Conservation (phyloP, 768 basidiomycete genomes). For the Hydnum rufescens region DNA sequence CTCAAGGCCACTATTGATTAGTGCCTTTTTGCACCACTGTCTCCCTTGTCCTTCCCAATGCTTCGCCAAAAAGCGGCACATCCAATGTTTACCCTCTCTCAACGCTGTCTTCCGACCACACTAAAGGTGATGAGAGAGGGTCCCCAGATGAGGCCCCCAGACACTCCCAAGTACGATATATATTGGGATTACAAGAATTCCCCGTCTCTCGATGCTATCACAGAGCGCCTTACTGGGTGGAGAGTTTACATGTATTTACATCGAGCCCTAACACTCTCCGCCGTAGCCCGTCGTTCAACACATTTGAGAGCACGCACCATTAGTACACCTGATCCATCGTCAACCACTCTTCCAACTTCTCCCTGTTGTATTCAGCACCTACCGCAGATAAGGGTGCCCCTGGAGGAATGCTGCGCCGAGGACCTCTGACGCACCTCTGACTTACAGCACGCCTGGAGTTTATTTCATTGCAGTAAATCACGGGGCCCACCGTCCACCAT, state of each 20-base stretch:
- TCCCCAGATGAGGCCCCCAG: neutral
- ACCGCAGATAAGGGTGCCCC: slow-evolving; percentile 20
- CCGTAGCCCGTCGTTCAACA: too few relatives aligned
- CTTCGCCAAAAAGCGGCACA: too few relatives aligned
- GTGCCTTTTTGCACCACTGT: too few relatives aligned
- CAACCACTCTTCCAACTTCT: slow-evolving; percentile 26
- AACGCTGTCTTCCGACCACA: neutral
- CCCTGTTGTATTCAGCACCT: slow-evolving; percentile 26
- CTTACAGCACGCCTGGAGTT: slow-evolving; percentile 69
- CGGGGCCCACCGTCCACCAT: slow-evolving; percentile 26
- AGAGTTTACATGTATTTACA: too few relatives aligned
- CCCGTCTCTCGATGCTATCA: slow-evolving; percentile 69
- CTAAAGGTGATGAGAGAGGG: neutral
- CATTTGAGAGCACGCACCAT: slow-evolving; percentile 20
- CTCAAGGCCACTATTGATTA: too few relatives aligned
- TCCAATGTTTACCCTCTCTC: neutral
- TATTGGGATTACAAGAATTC: slow-evolving; percentile 70
- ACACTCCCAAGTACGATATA: slow-evolving; percentile 21
- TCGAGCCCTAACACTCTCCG: too few relatives aligned
- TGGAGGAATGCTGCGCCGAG: neutral
- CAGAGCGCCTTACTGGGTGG: too few relatives aligned
- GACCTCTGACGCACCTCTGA: slow-evolving; percentile 28
- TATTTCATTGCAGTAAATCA: slow-evolving; percentile 75
- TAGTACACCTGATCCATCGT: neutral
- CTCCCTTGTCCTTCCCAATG: too few relatives aligned